phyloP scores from a whole-genome alignment of 2,329 filamentous ascomycete species.

The Colletotrichum tanaceti region DNA sequence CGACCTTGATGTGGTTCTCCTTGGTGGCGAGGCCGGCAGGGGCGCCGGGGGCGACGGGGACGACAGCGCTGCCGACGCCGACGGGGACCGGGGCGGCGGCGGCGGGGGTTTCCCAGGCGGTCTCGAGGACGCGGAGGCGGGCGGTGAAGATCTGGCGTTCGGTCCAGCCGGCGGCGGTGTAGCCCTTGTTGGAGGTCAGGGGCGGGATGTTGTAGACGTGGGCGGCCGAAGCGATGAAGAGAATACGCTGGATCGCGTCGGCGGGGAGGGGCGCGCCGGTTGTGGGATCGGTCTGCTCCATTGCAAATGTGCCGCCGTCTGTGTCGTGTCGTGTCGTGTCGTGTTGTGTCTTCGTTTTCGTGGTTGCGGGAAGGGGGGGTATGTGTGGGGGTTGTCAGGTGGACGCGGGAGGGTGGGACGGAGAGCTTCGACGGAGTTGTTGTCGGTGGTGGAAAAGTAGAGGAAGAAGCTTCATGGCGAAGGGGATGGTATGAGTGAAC shows the following conservation, averaged over 20 bases:
- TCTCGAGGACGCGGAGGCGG: slow-evolving; percentile 82
- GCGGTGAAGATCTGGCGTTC: slow-evolving; percentile 86
- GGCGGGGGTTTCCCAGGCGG: slow-evolving; percentile 61
- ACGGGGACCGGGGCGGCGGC: slow-evolving; percentile 42
- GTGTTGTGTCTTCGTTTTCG: not conserved
- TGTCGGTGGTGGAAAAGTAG: slow-evolving; percentile 14
- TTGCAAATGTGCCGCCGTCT: slow-evolving; percentile 45
- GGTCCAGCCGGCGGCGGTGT: slow-evolving; percentile 83
- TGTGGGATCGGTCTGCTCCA: slow-evolving; percentile 76
- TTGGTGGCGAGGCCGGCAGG: slow-evolving; percentile 41
- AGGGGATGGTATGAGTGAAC: slow-evolving; percentile 21
- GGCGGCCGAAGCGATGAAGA: slow-evolving; percentile 79
- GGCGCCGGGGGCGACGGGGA: slow-evolving; percentile 34
- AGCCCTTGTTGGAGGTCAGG: slow-evolving; percentile 80
- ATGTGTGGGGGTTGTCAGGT: not conserved
- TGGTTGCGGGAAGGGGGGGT: not conserved
- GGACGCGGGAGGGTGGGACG: not conserved
- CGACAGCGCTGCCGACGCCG: slow-evolving; percentile 34
- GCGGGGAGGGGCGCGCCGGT: slow-evolving; percentile 75
- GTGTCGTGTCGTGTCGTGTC: not conserved
- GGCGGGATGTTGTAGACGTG: slow-evolving; percentile 92
- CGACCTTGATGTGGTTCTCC: slow-evolving; percentile 71
- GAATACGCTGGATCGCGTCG: slow-evolving; percentile 85
- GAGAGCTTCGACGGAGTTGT: slow-evolving; percentile 9
- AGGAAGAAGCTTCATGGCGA: slow-evolving; percentile 29